Evolutionary conservation across 2,329 filamentous ascomycete species (phyloP).

Genomic region (Ceratocystis cubensis): DNA sequence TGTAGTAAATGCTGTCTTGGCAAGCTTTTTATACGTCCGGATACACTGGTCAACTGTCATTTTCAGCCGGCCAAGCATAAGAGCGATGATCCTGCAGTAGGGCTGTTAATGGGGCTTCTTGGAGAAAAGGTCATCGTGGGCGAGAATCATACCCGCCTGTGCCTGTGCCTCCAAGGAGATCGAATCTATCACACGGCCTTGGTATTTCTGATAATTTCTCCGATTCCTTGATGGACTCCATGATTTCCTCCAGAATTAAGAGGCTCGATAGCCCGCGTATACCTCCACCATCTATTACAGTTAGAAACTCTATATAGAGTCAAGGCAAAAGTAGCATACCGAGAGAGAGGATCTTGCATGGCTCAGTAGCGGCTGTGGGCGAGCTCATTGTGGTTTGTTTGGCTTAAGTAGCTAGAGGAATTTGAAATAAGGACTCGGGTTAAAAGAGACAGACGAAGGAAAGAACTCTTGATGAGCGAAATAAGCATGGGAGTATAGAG

Average conservation of each 20-base stretch:
- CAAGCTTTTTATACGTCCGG: not conserved
- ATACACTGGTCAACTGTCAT: not conserved
- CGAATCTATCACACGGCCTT: slow-evolving; percentile 25
- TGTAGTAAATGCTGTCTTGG: not conserved
- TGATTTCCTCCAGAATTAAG: slow-evolving; percentile 20
- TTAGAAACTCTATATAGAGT: no score
- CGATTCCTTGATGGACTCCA: slow-evolving; percentile 22
- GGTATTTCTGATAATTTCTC: slow-evolving; percentile 22
- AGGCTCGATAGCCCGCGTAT: slow-evolving; percentile 25
- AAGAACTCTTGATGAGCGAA: no score
- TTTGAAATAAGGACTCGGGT: no score
- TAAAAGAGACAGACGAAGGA: no score
- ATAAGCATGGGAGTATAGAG: no score
- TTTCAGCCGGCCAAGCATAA: not conserved
- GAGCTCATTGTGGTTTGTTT: no score
- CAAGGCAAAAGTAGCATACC: not conserved
- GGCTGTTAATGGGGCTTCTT: not conserved
- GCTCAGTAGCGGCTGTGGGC: not conserved
- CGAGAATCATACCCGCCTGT: slow-evolving; percentile 23
- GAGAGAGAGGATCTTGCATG: not conserved
- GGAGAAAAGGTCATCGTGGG: slow-evolving; percentile 14
- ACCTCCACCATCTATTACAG: slow-evolving; percentile 23
- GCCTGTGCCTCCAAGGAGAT: slow-evolving; percentile 27
- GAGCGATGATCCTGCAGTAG: not conserved
- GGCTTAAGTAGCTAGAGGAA: fast-evolving